phyloP scores from a whole-genome alignment of 2,329 filamentous ascomycete species.

The Trichoderma breve region DNA sequence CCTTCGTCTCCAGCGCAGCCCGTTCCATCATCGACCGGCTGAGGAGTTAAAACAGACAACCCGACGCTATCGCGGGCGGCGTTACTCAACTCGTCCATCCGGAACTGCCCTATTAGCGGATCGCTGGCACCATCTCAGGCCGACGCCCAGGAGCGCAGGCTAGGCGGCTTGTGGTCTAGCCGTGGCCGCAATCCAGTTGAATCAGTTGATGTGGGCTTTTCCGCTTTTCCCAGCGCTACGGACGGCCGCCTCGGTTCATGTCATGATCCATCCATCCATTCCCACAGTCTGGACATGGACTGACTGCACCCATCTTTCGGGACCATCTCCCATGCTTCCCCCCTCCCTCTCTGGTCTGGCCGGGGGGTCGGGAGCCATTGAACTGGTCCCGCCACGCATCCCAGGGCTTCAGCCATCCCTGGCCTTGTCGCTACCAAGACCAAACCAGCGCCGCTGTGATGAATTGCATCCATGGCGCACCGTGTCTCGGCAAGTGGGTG shows the following conservation, averaged over 20 bases:
- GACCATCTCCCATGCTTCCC: constrained; percentile 2
- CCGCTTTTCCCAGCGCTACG: background rate
- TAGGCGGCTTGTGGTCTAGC: background rate
- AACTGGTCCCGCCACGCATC: background rate
- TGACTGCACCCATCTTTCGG: constrained; percentile 17
- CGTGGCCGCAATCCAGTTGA: background rate
- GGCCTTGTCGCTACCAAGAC: background rate
- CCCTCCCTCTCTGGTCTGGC: background rate
- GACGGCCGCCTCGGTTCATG: background rate
- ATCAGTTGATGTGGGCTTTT: background rate
- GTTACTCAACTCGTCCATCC: background rate
- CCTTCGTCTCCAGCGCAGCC: background rate
- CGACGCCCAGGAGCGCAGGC: background rate
- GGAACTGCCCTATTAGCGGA: constrained; percentile 11
- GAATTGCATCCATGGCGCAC: background rate
- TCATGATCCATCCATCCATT: background rate
- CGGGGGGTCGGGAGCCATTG: background rate
- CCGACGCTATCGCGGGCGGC: background rate
- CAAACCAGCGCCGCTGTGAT: background rate
- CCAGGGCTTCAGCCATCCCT: background rate
- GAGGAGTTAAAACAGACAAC: background rate
- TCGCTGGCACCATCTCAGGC: background rate
- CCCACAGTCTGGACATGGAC: background rate
- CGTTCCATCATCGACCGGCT: background rate
- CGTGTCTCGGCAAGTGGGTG: constrained; percentile 12